A percentile compares a stretch with the other conserved stretches of the same genome.
phyloP scores from a whole-genome alignment of 2,329 filamentous ascomycete genomes.

The Aspergillus puulaauensis region DNA sequence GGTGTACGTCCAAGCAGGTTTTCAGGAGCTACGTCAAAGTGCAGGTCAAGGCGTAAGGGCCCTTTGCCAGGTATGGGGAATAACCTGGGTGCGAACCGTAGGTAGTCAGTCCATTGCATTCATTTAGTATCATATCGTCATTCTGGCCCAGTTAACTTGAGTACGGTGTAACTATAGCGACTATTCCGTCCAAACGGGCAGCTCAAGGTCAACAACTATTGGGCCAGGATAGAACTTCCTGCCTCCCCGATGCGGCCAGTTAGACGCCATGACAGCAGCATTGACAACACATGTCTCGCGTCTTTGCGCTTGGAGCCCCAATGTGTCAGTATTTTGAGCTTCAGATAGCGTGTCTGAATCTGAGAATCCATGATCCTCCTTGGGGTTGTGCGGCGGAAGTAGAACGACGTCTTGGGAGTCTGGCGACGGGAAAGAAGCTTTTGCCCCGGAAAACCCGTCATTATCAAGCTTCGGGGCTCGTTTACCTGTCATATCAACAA shows the following conservation, averaged over 20 bases:
- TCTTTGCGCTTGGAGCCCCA: constrained; percentile 33
- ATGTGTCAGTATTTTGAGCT: neutral
- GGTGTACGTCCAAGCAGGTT: neutral
- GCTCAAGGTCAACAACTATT: constrained; percentile 77
- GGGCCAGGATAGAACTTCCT: constrained; percentile 69
- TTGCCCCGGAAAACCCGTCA: constrained; percentile 17
- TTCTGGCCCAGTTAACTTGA: too few species aligned
- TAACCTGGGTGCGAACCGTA: neutral
- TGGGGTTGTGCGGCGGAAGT: constrained; percentile 2
- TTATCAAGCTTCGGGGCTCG: constrained; percentile 36
- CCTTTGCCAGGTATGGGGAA: neutral
- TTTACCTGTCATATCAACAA: constrained; percentile 53
- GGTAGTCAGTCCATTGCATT: neutral
- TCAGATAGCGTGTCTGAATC: neutral
- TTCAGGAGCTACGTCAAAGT: neutral
- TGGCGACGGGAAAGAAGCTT: neutral
- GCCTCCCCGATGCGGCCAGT: constrained; percentile 60
- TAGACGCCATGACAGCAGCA: constrained; percentile 70
- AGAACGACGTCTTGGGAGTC: constrained; percentile 11
- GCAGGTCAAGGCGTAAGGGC: neutral
- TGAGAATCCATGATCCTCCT: neutral
- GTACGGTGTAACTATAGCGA: neutral
- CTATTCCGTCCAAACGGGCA: constrained; percentile 42
- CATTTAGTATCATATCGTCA: neutral
- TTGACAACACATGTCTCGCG: constrained; percentile 78